Evolutionary conservation across 2,329 filamentous ascomycete genomes (phyloP).

Genomic region (Aphanocladium album): DNA sequence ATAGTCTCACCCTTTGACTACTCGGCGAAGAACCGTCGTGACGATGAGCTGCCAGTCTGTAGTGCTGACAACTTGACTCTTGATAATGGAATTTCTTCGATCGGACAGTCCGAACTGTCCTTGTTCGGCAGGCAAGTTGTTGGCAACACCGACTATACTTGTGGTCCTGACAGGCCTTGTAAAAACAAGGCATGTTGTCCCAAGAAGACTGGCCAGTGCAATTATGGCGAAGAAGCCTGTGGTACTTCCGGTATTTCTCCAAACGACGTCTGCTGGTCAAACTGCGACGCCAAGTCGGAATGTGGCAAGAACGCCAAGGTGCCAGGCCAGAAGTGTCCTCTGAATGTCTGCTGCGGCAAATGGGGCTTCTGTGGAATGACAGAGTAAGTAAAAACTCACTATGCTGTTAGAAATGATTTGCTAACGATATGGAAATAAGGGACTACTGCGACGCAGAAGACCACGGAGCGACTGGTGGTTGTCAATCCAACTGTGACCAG

Average conservation of each 20-base stretch:
- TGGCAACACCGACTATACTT: conserved; percentile 7
- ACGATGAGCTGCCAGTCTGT: too few relatives aligned
- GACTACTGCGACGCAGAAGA: too few relatives aligned
- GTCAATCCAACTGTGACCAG: conserved; percentile 19
- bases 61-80: too few relatives aligned
- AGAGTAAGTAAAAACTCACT: too few relatives aligned
- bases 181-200: not conserved
- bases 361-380: conserved; percentile 26
- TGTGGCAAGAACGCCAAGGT: conserved; percentile 17
- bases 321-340: conserved; percentile 22
- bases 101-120: too few relatives aligned
- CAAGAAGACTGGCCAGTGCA: not conserved
- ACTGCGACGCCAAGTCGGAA: conserved; percentile 28
- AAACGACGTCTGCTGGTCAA: conserved; percentile 22
- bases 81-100: too few relatives aligned
- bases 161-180: conserved; percentile 1
- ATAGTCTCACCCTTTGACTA: too few relatives aligned
- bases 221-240: not conserved
- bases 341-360: conserved; percentile 29
- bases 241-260: too few relatives aligned
- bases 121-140: too few relatives aligned
- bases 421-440: too few relatives aligned
- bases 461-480: conserved; percentile 16
- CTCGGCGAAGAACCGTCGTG: too few relatives aligned
- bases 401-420: too few relatives aligned